phyloP scores from a whole-genome alignment of 2,329 filamentous ascomycete genomes.

The Xylariaceae sp. region DNA sequence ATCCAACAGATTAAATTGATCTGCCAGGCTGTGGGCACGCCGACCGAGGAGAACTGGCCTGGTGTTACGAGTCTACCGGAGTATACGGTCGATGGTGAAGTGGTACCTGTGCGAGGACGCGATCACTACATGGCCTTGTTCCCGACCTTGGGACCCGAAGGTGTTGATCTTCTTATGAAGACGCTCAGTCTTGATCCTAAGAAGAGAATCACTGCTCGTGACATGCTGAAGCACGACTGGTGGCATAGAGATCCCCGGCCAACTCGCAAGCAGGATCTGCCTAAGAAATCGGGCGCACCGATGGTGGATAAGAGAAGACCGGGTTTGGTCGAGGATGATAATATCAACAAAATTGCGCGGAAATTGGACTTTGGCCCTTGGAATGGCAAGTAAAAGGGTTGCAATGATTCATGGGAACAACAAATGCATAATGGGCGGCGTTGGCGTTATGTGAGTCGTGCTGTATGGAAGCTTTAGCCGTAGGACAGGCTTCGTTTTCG shows the following conservation, averaged over 20 bases:
- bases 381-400: constrained; percentile 34
- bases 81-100: constrained; percentile 65
- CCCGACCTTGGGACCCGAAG: constrained; percentile 71
- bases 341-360: constrained; percentile 71
- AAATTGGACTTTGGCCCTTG: constrained; percentile 67
- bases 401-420: neutral
- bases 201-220: constrained; percentile 69
- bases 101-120: constrained; percentile 56
- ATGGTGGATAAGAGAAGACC: constrained; percentile 74
- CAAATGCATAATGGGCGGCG: constrained; percentile 19
- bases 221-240: constrained; percentile 77
- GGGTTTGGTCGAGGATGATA: constrained; percentile 63
- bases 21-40: constrained; percentile 79
- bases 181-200: constrained; percentile 84
- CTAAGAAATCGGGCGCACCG: constrained; percentile 65
- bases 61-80: constrained; percentile 75
- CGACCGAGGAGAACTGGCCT: constrained; percentile 92
- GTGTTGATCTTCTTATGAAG: constrained; percentile 81
- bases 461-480: neutral
- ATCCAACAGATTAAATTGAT: constrained; percentile 82
- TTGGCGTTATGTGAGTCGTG: constrained; percentile 14
- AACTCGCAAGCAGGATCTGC: constrained; percentile 74
- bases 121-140: constrained; percentile 74
- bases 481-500: neutral
- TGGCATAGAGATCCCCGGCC: constrained; percentile 81